Evolutionary conservation across 202 grass and related monocot species (phyloP).

Genomic region (Hordeum pubiflorum): DNA sequence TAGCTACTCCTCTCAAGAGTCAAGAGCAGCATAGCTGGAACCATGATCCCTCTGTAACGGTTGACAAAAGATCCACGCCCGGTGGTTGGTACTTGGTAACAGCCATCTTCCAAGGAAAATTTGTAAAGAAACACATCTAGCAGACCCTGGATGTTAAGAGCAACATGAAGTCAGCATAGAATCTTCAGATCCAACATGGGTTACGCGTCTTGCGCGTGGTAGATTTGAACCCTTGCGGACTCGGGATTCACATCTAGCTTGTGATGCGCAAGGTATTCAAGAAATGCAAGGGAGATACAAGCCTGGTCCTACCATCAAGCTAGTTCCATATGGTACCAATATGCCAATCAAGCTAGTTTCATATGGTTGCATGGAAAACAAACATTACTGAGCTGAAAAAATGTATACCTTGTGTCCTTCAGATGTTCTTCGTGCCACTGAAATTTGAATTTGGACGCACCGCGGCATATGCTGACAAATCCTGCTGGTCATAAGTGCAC

Average conservation of each 20-base stretch:
- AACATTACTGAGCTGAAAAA: background rate
- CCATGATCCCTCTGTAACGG: background rate
- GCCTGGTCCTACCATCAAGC: background rate
- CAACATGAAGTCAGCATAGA: background rate
- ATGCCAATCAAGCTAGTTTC: background rate
- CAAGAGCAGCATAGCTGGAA: background rate
- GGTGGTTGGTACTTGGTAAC: background rate
- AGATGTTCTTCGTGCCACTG: constrained; percentile 38
- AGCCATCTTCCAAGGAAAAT: background rate
- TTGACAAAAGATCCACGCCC: background rate
- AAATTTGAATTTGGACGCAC: constrained; percentile 42
- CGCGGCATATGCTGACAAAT: constrained; percentile 32
- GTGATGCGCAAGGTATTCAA: constrained; percentile 8
- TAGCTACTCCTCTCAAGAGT: background rate
- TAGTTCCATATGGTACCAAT: background rate
- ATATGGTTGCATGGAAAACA: background rate
- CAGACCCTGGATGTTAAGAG: constrained; percentile 17
- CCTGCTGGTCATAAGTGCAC: constrained; percentile 29
- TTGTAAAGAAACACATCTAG: background rate
- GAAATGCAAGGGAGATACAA: background rate
- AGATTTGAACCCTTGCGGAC: background rate
- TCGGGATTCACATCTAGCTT: background rate
- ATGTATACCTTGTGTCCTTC: constrained; percentile 26
- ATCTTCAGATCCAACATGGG: background rate
- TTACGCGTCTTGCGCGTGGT: background rate